Evolutionary conservation across 805 yeast species (phyloP).

Genomic region (Candida broadrunensis): DNA sequence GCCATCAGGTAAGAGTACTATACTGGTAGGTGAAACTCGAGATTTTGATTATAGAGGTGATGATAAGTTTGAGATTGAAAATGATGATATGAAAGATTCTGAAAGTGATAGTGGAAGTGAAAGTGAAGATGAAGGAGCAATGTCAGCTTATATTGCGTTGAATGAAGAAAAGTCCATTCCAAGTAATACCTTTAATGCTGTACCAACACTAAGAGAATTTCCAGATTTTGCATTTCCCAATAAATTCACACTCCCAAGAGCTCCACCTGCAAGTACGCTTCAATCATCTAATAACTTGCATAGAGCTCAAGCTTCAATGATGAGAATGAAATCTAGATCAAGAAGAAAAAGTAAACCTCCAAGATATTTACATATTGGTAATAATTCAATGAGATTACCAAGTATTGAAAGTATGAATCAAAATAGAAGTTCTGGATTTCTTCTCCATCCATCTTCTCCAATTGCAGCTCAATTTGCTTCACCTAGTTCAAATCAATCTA

Average conservation of each 20-base stretch:
- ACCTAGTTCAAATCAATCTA: slow-evolving; percentile 3
- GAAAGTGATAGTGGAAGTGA: slow-evolving; percentile 33
- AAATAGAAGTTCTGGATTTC: background rate
- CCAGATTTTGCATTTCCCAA: slow-evolving; percentile 16
- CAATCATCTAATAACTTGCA: background rate
- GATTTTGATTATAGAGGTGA: slow-evolving; percentile 9
- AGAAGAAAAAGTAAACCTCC: slow-evolving; percentile 51
- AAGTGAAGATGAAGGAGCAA: slow-evolving; percentile 63
- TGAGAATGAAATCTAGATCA: slow-evolving; percentile 55
- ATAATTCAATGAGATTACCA: slow-evolving; percentile 14
- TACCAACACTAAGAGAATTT: slow-evolving; percentile 43
- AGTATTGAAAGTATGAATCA: slow-evolving; percentile 15
- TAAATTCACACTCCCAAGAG: background rate
- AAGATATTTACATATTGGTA: slow-evolving; percentile 21
- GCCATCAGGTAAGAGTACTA: background rate
- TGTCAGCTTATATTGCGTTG: slow-evolving; percentile 62
- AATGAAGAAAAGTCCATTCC: slow-evolving; percentile 28
- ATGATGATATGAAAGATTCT: slow-evolving; percentile 37
- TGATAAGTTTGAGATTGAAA: slow-evolving; percentile 29
- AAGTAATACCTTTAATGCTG: slow-evolving; percentile 19
- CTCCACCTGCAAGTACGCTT: background rate
- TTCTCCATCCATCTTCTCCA: slow-evolving; percentile 16
- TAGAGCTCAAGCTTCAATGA: slow-evolving; percentile 62
- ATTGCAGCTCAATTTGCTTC: slow-evolving; percentile 7
- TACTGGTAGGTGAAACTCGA: background rate